phyloP scores from a whole-genome alignment of 2,329 filamentous ascomycete species.

The Fusarium sp. region DNA sequence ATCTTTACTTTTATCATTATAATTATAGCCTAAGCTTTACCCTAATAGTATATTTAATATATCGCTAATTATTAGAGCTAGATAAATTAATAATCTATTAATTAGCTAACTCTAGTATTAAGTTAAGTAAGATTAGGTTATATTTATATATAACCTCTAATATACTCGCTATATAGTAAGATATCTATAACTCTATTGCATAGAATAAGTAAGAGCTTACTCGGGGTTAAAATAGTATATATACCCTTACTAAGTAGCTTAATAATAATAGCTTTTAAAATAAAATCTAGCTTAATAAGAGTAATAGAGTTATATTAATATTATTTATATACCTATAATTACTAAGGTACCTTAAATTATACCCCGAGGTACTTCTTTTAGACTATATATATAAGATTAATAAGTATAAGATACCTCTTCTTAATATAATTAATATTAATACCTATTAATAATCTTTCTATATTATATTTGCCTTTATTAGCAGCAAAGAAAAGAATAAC shows the following conservation, averaged over 20 bases:
- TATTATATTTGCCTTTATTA: too few relatives aligned
- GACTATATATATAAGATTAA: too few relatives aligned
- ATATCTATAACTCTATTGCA: background rate
- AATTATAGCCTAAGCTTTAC: background rate
- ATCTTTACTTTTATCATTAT: background rate
- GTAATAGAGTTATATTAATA: too few relatives aligned
- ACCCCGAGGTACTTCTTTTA: too few relatives aligned
- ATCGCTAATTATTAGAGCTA: background rate
- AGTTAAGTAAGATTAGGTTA: background rate
- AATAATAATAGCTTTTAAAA: background rate
- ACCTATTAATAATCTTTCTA: too few relatives aligned
- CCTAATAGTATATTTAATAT: background rate
- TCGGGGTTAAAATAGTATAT: background rate
- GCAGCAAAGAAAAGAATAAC: background rate
- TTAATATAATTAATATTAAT: too few relatives aligned
- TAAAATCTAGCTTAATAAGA: too few relatives aligned
- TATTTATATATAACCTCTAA: background rate
- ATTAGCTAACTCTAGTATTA: background rate
- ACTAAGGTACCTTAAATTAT: too few relatives aligned
- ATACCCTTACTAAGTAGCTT: background rate
- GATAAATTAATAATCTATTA: too few relatives aligned
- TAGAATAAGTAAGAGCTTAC: background rate
- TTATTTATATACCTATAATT: too few relatives aligned
- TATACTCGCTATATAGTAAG: background rate
- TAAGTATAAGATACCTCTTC: too few relatives aligned